Evolutionary conservation across 208 protist genomes (phyloP).

Genomic region (Acanthamoeba quina): DNA sequence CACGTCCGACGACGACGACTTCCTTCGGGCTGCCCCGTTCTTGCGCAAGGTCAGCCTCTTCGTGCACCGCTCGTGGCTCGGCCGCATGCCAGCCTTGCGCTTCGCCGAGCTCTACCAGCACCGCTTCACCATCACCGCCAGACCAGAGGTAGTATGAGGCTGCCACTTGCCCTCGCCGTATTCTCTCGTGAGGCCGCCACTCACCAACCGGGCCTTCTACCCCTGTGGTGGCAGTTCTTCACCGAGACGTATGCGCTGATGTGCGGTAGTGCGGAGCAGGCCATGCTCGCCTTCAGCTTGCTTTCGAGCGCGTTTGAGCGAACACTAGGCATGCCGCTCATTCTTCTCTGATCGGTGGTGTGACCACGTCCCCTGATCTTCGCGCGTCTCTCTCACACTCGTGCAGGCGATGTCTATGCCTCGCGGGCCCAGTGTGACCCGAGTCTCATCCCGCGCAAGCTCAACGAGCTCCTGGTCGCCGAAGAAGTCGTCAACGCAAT

Average conservation of each 20-base stretch:
- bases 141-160: neutral
- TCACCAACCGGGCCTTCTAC: neutral
- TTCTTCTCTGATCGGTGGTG: neutral
- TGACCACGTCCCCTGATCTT: neutral
- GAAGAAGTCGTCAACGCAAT: neutral
- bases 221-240: neutral
- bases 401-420: slow-evolving; percentile 3
- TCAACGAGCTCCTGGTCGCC: slow-evolving; percentile 44
- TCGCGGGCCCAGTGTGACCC: neutral
- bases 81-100: neutral
- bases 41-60: slow-evolving; percentile 45
- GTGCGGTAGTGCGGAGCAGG: neutral
- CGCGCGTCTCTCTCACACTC: neutral
- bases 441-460: slow-evolving; percentile 13
- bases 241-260: neutral
- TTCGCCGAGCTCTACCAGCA: slow-evolving; percentile 15
- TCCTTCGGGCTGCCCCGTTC: slow-evolving; percentile 9
- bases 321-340: neutral
- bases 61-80: slow-evolving; percentile 33
- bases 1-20: slow-evolving; percentile 6
- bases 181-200: neutral
- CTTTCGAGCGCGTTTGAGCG: slow-evolving; percentile 22
- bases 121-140: slow-evolving; percentile 3
- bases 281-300: slow-evolving; percentile 29
- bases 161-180: neutral